phyloP scores from a whole-genome alignment of 441 rosid species.

The Gossypium gossypioides region DNA sequence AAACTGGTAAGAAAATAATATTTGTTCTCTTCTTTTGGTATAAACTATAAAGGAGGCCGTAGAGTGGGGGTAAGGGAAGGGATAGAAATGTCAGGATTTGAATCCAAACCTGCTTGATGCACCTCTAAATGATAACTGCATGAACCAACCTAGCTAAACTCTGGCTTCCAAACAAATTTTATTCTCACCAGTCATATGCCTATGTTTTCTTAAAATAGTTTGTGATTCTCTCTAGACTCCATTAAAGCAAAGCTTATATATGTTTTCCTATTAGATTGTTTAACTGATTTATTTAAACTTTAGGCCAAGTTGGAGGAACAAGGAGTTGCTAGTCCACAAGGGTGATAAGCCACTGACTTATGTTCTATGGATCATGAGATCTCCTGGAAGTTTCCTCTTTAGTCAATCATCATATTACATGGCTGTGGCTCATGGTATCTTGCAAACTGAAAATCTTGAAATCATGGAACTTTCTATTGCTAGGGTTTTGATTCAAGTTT shows the following conservation, averaged over 20 bases:
- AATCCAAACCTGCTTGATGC: not conserved
- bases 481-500: not conserved
- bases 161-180: not conserved
- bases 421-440: not conserved
- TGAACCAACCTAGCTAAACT: not conserved
- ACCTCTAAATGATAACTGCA: not conserved
- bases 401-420: not conserved
- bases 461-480: not conserved
- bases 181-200: not conserved
- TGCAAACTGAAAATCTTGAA: not conserved
- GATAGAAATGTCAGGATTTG: not conserved
- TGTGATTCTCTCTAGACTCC: not conserved
- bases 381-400: not conserved
- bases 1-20: conserved; percentile 33
- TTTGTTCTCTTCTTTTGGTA: not conserved
- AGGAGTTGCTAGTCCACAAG: conserved; percentile 4
- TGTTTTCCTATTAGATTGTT: not conserved
- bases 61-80: not conserved
- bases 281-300: not conserved
- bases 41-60: not conserved
- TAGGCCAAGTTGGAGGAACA: not conserved
- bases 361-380: not conserved
- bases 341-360: not conserved
- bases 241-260: conserved; percentile 1
- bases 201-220: not conserved